Percentiles rank a stretch among this genome's conserved stretches.
Evolutionary conservation across 345 rosid genomes (phyloP).

Genomic region (Aquilaria sinensis): DNA sequence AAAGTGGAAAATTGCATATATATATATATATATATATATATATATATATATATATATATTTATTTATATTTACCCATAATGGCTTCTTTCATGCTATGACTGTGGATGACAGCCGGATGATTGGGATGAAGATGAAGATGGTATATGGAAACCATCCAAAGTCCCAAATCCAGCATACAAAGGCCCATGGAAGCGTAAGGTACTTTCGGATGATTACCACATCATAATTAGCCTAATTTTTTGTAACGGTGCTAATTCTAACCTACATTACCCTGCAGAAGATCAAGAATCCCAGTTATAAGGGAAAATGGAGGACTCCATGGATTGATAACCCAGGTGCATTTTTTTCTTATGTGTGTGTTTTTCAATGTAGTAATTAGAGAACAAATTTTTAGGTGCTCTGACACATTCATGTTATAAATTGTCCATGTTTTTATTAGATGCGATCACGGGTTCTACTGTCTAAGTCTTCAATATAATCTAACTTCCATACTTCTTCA

Average conservation of each 20-base stretch:
- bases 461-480: background rate
- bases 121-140: constrained; percentile 78
- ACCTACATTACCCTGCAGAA: constrained; percentile 32
- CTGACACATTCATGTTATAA: no score
- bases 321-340: constrained; percentile 93
- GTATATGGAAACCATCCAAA: constrained; percentile 63
- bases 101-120: constrained; percentile 45
- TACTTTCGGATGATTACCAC: constrained; percentile 14
- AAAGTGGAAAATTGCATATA: no score
- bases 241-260: constrained; percentile 7
- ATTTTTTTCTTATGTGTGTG: background rate
- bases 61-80: background rate
- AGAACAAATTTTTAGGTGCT: no score
- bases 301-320: constrained; percentile 90
- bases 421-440: background rate
- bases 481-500: background rate
- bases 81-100: constrained; percentile 6
- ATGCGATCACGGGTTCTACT: background rate
- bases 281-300: constrained; percentile 89
- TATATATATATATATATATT: no score
- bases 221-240: background rate
- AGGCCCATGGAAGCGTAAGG: constrained; percentile 83
- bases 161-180: constrained; percentile 65
- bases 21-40: no score
- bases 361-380: constrained; percentile 3